phyloP scores from a whole-genome alignment of 805 yeast species.

The Candida fluviatilis region DNA sequence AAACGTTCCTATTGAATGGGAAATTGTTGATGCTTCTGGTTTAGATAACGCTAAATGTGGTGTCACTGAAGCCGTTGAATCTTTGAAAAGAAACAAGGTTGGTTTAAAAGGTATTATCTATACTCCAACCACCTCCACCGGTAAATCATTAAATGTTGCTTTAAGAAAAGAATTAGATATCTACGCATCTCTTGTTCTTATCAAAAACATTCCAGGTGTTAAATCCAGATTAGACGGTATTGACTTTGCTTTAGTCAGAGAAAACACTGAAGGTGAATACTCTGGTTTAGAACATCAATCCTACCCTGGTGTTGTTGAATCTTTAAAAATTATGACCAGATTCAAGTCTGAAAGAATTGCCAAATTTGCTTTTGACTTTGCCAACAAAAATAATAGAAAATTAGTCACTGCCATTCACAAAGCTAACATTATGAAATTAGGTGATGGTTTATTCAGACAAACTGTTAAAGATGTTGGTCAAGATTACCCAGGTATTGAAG shows the following conservation, averaged over 20 bases:
- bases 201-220: conserved; percentile 92
- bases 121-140: conserved; percentile 76
- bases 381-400: conserved; percentile 86
- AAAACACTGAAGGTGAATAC: conserved; percentile 98
- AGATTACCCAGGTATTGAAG: conserved; percentile 79
- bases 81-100: conserved; percentile 92
- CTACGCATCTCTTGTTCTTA: conserved; percentile 90
- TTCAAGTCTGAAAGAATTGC: conserved; percentile 96
- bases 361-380: conserved; percentile 94
- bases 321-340: conserved; percentile 90
- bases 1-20: conserved; percentile 92
- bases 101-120: conserved; percentile 95
- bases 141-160: conserved; percentile 90
- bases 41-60: conserved; percentile 54
- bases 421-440: conserved; percentile 98
- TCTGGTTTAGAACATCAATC: conserved; percentile 98
- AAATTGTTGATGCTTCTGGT: conserved; percentile 47
- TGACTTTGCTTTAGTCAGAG: conserved; percentile 93
- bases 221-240: conserved; percentile 83
- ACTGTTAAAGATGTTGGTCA: conserved; percentile 82
- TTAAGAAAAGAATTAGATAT: conserved; percentile 94
- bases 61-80: conserved; percentile 80
- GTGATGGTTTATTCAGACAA: conserved; percentile 96
- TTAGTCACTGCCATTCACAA: conserved; percentile 96
- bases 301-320: conserved; percentile 96